Percentiles rank a stretch among this genome's conserved stretches.
These are phyloP conservation scores for Kwoniella sp. DNA, from an alignment of 768 basidiomycete genomes.

Conservation along the genomic window DNA sequence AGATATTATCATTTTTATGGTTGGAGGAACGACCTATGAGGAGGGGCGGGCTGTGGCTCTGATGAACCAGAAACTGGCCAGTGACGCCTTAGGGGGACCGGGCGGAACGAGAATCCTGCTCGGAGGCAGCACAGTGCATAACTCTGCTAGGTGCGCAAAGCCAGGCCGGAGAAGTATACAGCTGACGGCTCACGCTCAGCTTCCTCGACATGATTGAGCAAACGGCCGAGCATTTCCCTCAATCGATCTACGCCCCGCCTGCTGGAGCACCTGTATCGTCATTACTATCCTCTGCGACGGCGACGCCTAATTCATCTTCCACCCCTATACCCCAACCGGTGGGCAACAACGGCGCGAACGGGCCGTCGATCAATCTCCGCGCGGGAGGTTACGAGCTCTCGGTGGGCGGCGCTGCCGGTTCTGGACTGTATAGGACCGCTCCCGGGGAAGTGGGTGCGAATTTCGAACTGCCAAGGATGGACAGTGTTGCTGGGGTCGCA, in stretches of 20 bases:
- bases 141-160: constrained; percentile 72
- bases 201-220: constrained; percentile 84
- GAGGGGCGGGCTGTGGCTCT: constrained; percentile 81
- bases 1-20: constrained; percentile 92
- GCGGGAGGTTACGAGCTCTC: constrained; percentile 88
- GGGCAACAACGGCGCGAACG: not conserved
- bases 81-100: constrained; percentile 48
- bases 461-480: constrained; percentile 40
- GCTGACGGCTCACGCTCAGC: constrained; percentile 52
- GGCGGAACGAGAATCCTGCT: constrained; percentile 74
- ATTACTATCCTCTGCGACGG: constrained; percentile 39
- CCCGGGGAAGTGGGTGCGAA: constrained; percentile 50
- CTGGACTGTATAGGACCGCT: constrained; percentile 78
- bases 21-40: constrained; percentile 94
- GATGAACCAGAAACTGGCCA: constrained; percentile 69
- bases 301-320: constrained; percentile 54
- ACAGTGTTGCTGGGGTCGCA: constrained; percentile 50
- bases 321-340: not conserved
- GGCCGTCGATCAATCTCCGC: constrained; percentile 64
- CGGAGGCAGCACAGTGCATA: constrained; percentile 92
- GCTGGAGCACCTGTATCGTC: constrained; percentile 57
- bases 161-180: not conserved
- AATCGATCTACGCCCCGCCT: constrained; percentile 48
- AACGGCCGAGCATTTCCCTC: constrained; percentile 54
- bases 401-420: constrained; percentile 77